Percentiles rank a stretch among this genome's conserved stretches.
Conservation (phyloP, 2,329 filamentous ascomycete genomes). For the Pseudogymnoascus sp. region DNA sequence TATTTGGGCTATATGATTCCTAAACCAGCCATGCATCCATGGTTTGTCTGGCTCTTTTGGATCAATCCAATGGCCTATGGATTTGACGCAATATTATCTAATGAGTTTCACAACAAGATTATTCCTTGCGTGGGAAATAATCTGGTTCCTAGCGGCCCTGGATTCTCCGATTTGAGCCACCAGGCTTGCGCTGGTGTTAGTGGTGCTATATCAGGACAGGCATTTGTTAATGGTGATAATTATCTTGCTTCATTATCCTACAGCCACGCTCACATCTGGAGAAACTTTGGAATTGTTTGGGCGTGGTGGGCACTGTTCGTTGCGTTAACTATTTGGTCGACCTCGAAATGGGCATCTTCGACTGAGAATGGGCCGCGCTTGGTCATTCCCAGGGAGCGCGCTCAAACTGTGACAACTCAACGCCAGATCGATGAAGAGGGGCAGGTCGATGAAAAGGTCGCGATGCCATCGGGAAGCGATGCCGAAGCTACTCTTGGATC, state of each 20-base stretch:
- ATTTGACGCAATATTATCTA: conserved; percentile 61
- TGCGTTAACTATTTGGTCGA: conserved; percentile 50
- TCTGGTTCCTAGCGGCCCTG: conserved; percentile 36
- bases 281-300: conserved; percentile 56
- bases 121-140: conserved; percentile 44
- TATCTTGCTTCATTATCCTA: conserved; percentile 52
- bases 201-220: conserved; percentile 43
- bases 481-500: conserved; percentile 14
- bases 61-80: conserved; percentile 62
- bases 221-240: conserved; percentile 46
- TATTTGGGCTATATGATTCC: conserved; percentile 60
- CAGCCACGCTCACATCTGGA: conserved; percentile 45
- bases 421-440: conserved; percentile 8
- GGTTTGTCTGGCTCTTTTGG: conserved; percentile 58
- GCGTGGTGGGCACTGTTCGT: conserved; percentile 57
- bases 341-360: conserved; percentile 43
- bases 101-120: conserved; percentile 58
- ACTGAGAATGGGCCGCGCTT: neutral
- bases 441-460: conserved; percentile 17
- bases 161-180: conserved; percentile 31
- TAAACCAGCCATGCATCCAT: conserved; percentile 54
- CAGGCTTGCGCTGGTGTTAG: conserved; percentile 52
- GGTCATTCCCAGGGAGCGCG: neutral
- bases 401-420: neutral
- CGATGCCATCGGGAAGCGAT: conserved; percentile 14